These are phyloP conservation scores for Wickerhamomyces pijperi DNA, from an alignment of 805 yeast genomes.

Conservation along the genomic window DNA sequence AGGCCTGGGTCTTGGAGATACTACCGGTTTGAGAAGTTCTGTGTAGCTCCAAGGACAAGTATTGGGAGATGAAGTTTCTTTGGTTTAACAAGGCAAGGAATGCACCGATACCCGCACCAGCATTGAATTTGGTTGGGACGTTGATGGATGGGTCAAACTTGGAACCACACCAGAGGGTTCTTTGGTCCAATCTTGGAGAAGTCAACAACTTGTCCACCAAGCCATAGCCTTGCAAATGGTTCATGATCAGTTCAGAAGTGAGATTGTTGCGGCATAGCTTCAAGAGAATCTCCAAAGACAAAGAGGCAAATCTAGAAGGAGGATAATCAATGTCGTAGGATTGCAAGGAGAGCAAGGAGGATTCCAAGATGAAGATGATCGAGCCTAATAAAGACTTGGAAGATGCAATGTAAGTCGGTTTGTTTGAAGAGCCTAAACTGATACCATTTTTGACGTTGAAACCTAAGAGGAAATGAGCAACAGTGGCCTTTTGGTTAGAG, in stretches of 20 bases:
- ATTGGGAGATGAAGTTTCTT: slow-evolving; percentile 51
- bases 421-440: slow-evolving; percentile 31
- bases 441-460: slow-evolving; percentile 45
- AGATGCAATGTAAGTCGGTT: slow-evolving; percentile 41
- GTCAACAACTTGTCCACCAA: slow-evolving; percentile 41
- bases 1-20: slow-evolving; percentile 37
- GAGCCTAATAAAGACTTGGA: slow-evolving; percentile 44
- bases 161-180: slow-evolving; percentile 45
- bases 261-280: slow-evolving; percentile 47
- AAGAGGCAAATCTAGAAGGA: slow-evolving; percentile 46
- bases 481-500: slow-evolving; percentile 32
- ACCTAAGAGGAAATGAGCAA: slow-evolving; percentile 73
- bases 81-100: slow-evolving; percentile 50
- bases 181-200: slow-evolving; percentile 38
- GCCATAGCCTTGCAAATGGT: slow-evolving; percentile 37
- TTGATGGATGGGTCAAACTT: slow-evolving; percentile 32
- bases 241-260: slow-evolving; percentile 40
- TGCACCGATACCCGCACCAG: slow-evolving; percentile 33
- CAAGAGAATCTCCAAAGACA: slow-evolving; percentile 50
- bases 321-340: slow-evolving; percentile 34
- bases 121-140: slow-evolving; percentile 17
- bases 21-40: slow-evolving; percentile 34
- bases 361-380: slow-evolving; percentile 37
- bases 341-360: slow-evolving; percentile 33
- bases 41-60: slow-evolving; percentile 66